Conservation (phyloP, 345 rosid species). For the Mercurialis annua region DNA sequence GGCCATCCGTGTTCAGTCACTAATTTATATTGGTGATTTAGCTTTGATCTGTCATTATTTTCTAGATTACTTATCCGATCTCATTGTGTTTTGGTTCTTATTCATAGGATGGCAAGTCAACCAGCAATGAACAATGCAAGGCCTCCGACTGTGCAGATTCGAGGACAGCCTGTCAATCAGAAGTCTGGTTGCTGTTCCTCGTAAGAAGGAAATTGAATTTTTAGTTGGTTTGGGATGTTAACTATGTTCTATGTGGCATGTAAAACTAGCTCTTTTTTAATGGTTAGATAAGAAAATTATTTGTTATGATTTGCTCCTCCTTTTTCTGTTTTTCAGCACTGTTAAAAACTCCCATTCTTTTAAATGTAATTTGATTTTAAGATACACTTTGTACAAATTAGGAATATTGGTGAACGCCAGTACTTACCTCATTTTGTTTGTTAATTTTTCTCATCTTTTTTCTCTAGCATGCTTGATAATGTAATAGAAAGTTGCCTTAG, state of each 20-base stretch:
- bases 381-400: constrained; percentile 53
- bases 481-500: no score
- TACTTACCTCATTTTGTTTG: constrained; percentile 22
- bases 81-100: neutral
- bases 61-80: neutral
- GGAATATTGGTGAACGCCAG: constrained; percentile 34
- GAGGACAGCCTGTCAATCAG: constrained; percentile 69
- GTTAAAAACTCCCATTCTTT: constrained; percentile 44
- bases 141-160: constrained; percentile 65
- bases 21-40: neutral
- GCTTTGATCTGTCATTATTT: neutral
- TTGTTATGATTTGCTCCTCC: constrained; percentile 27
- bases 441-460: neutral
- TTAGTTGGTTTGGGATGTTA: constrained; percentile 11
- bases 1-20: neutral
- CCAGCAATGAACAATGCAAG: constrained; percentile 60
- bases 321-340: constrained; percentile 20
- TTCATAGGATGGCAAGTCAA: constrained; percentile 73
- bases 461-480: no score
- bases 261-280: constrained; percentile 38
- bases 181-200: constrained; percentile 73
- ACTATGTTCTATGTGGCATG: constrained; percentile 38
- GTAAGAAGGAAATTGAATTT: constrained; percentile 20
- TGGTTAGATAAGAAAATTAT: constrained; percentile 31
- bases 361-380: constrained; percentile 42